phyloP scores from a whole-genome alignment of 352 stramenopile genomes.

The Globisporangium paroecandrum region DNA sequence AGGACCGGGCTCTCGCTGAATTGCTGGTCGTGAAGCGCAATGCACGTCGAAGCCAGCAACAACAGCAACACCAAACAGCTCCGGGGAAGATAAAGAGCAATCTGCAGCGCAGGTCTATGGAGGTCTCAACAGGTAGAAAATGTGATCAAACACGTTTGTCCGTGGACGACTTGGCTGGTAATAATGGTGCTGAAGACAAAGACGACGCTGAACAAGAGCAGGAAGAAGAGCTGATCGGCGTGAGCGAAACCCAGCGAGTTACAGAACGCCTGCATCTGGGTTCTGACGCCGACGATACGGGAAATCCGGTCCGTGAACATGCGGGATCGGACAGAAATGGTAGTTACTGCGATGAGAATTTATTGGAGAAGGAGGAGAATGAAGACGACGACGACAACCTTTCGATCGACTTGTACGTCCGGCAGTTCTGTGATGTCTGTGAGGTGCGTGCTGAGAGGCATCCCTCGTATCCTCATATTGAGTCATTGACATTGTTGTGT shows the following conservation, averaged over 20 bases:
- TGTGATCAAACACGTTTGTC: background rate
- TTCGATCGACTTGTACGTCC: conserved; percentile 64
- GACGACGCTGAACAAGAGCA: background rate
- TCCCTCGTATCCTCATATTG: background rate
- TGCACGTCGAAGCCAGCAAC: conserved; percentile 3
- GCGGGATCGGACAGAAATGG: background rate
- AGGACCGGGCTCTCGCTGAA: conserved; percentile 7
- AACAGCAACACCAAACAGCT: background rate
- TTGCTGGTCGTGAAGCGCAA: conserved; percentile 16
- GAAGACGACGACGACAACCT: conserved; percentile 31
- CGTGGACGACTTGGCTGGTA: background rate
- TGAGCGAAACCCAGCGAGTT: background rate
- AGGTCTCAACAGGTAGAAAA: background rate
- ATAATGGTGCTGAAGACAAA: background rate
- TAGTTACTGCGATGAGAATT: background rate
- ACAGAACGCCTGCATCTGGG: background rate
- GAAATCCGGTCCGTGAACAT: background rate
- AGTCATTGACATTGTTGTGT: background rate
- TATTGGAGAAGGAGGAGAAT: background rate
- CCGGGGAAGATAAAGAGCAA: background rate
- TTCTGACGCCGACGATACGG: background rate
- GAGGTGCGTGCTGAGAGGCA: conserved; percentile 8
- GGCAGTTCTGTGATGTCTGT: background rate
- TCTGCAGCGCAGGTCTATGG: background rate
- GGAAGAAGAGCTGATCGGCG: background rate